Conservation (phyloP, 2,329 filamentous ascomycete genomes). For the Leptographium wingfieldii region DNA sequence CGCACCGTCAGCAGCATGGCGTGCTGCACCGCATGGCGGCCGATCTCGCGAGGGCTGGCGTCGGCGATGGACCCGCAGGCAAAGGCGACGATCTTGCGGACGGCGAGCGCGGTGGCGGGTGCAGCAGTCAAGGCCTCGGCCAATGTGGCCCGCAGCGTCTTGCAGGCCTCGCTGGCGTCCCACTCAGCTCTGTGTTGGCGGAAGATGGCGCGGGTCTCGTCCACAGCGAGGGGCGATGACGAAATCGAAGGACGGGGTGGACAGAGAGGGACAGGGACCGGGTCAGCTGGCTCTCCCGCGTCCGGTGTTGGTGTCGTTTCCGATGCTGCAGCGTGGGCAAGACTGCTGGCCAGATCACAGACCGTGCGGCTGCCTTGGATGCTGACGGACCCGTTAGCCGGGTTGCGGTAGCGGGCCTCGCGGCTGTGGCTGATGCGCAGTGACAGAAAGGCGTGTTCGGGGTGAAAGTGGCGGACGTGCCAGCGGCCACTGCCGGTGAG, state of each 20-base stretch:
- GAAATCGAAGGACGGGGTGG: neutral
- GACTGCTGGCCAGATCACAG: conserved; percentile 3
- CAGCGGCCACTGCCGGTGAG: conserved; percentile 9
- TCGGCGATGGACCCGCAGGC: conserved; percentile 9
- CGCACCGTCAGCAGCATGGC: conserved; percentile 12
- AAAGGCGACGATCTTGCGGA: conserved; percentile 11
- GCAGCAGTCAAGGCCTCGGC: conserved; percentile 1
- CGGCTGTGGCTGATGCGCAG: conserved; percentile 8
- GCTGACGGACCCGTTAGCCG: conserved; percentile 2
- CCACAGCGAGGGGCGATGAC: neutral
- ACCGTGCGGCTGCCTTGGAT: neutral
- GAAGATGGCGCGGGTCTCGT: conserved; percentile 2
- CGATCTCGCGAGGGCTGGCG: neutral
- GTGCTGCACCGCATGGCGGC: conserved; percentile 9
- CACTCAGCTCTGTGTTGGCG: conserved; percentile 2
- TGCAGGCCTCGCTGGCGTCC: conserved; percentile 9
- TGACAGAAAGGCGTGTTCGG: conserved; percentile 4
- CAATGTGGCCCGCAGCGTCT: conserved; percentile 9
- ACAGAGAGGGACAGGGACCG: neutral
- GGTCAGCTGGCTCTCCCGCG: neutral
- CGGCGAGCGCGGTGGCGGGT: neutral
- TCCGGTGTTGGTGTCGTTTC: no score
- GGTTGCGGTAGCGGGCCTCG: conserved; percentile 9
- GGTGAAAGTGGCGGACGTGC: conserved; percentile 9
- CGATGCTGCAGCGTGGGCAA: neutral